Evolutionary conservation across 805 yeast species (phyloP).

Genomic region (Kazachstania taianensis): DNA sequence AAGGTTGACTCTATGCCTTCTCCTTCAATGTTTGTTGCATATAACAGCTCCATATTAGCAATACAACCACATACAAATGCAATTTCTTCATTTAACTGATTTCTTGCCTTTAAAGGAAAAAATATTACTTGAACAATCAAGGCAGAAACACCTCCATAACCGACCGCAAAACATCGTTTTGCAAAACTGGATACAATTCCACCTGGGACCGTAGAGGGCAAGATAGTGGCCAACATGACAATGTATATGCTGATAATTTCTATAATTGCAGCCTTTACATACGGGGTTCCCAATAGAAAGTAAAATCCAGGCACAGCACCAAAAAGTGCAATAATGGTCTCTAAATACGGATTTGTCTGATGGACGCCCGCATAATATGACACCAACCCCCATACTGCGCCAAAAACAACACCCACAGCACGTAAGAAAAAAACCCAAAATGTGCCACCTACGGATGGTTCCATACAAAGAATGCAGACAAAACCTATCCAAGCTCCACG

Average conservation of each 20-base stretch:
- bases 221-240: slow-evolving; percentile 36
- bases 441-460: slow-evolving; percentile 43
- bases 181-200: slow-evolving; percentile 37
- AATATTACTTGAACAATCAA: slow-evolving; percentile 35
- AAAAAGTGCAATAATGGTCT: slow-evolving; percentile 33
- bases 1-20: slow-evolving; percentile 22
- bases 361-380: slow-evolving; percentile 36
- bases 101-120: slow-evolving; percentile 41
- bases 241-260: slow-evolving; percentile 38
- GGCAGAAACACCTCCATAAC: slow-evolving; percentile 42
- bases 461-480: slow-evolving; percentile 40
- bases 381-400: slow-evolving; percentile 41
- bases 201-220: slow-evolving; percentile 31
- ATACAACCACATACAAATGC: slow-evolving; percentile 33
- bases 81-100: slow-evolving; percentile 34
- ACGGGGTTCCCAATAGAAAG: slow-evolving; percentile 36
- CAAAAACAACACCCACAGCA: slow-evolving; percentile 37
- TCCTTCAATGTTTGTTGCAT: slow-evolving; percentile 35
- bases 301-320: slow-evolving; percentile 41
- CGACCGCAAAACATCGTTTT: slow-evolving; percentile 41
- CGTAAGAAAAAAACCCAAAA: slow-evolving; percentile 38
- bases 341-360: slow-evolving; percentile 34
- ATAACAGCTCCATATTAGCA: slow-evolving; percentile 30
- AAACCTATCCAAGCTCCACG: slow-evolving; percentile 47
- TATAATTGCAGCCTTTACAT: slow-evolving; percentile 42